Evolutionary conservation across 192 early-diverging fungal species (phyloP).

Genomic region (Geranomyces michiganensis): DNA sequence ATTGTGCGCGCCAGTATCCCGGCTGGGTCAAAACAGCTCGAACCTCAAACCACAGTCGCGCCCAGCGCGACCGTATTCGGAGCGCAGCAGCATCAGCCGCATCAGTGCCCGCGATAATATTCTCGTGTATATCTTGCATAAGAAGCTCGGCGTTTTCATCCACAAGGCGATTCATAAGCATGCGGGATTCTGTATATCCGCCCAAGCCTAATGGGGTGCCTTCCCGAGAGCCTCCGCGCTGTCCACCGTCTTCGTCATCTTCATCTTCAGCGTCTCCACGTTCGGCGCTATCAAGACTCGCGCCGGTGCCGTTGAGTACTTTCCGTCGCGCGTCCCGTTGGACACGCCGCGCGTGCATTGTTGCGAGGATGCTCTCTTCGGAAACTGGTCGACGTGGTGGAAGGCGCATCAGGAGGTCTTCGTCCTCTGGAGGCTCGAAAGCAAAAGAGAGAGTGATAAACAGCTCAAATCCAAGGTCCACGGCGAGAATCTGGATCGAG

Average conservation of each 20-base stretch:
- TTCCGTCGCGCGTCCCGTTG: slow-evolving; percentile 14
- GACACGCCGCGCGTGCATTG: slow-evolving; percentile 15
- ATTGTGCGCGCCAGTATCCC: slow-evolving; percentile 50
- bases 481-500: slow-evolving; percentile 86
- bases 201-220: slow-evolving; percentile 21
- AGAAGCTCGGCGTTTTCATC: slow-evolving; percentile 36
- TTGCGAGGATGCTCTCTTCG: slow-evolving; percentile 33
- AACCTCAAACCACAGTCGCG: slow-evolving; percentile 36
- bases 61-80: slow-evolving; percentile 33
- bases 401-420: slow-evolving; percentile 74
- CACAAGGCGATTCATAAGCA: slow-evolving; percentile 23
- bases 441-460: slow-evolving; percentile 85
- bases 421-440: slow-evolving; percentile 85
- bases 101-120: neutral
- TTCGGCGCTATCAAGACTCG: slow-evolving; percentile 25
- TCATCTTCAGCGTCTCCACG: slow-evolving; percentile 2
- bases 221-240: slow-evolving; percentile 2
- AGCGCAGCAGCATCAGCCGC: slow-evolving; percentile 17
- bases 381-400: slow-evolving; percentile 88
- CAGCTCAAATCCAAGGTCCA: slow-evolving; percentile 95
- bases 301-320: neutral
- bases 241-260: slow-evolving; percentile 23
- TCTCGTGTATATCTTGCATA: slow-evolving; percentile 20
- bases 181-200: slow-evolving; percentile 15
- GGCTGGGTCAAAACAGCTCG: slow-evolving; percentile 42